A percentile compares a stretch with the other conserved stretches of the same genome.
These are phyloP conservation scores for Strobilomyces echinocephalus DNA, from an alignment of 768 basidiomycete genomes.

Conservation along the genomic window DNA sequence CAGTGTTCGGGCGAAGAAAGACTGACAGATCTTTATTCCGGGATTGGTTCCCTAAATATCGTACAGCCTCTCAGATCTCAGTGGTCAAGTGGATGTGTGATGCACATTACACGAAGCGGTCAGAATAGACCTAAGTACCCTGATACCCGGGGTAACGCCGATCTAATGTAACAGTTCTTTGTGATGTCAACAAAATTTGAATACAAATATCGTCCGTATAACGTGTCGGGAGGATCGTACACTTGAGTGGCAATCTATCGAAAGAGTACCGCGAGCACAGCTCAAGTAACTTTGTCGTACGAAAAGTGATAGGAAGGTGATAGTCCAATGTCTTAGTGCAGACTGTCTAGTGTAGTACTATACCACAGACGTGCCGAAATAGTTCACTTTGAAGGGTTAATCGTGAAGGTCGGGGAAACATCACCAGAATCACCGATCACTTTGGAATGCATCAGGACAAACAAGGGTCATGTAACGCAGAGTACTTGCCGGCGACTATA, in stretches of 20 bases:
- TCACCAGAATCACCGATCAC: constrained; percentile 71
- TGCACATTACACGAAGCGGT: not conserved
- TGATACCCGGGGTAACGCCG: not conserved
- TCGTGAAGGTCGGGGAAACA: constrained; percentile 53
- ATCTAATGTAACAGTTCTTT: not conserved
- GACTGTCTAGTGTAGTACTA: not conserved
- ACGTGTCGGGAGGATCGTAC: constrained; percentile 7
- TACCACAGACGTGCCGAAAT: not conserved
- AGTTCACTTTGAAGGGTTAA: constrained; percentile 19
- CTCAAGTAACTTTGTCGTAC: not conserved
- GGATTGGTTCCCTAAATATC: no score
- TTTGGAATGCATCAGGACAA: constrained; percentile 22
- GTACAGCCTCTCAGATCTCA: not conserved
- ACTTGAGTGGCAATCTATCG: not conserved
- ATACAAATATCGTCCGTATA: constrained; percentile 13
- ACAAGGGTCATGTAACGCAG: not conserved
- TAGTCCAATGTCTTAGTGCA: not conserved
- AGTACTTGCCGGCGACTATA: constrained; percentile 56
- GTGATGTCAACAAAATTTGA: not conserved
- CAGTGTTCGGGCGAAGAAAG: constrained; percentile 33
- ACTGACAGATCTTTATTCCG: constrained; percentile 11
- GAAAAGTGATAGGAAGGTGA: not conserved
- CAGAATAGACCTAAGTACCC: not conserved
- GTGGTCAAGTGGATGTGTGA: not conserved
- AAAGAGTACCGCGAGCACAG: constrained; percentile 6